Evolutionary conservation across 148 eudicot species (phyloP).

Genomic region (Vaccinium macrocarpon): DNA sequence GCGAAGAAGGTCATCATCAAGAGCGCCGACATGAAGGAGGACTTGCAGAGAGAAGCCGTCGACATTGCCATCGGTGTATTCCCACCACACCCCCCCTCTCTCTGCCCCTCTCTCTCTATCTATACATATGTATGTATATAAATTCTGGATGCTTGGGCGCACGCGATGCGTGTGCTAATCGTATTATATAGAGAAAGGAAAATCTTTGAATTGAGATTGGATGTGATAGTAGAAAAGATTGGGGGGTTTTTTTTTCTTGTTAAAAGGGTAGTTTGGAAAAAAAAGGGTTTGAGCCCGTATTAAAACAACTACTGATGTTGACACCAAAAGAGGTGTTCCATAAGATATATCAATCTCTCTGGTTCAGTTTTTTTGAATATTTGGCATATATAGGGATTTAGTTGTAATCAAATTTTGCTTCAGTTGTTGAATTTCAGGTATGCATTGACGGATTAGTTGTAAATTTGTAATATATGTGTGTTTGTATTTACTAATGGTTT

Average conservation of each 20-base stretch:
- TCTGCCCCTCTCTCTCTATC: conserved; percentile 9
- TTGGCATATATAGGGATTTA: too few species aligned
- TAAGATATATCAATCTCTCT: too few species aligned
- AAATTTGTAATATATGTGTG: too few species aligned
- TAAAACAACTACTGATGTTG: too few species aligned
- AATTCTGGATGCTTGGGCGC: too few species aligned
- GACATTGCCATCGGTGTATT: conserved; percentile 57
- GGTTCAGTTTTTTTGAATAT: too few species aligned
- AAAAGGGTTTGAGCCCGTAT: not conserved
- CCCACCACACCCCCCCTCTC: too few species aligned
- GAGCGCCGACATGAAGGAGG: conserved; percentile 86
- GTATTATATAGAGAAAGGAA: not conserved
- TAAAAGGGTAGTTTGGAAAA: not conserved
- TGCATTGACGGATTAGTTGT: not conserved
- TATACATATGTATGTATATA: not conserved
- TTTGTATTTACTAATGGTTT: too few species aligned
- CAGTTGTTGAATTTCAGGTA: not conserved
- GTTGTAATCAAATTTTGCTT: not conserved
- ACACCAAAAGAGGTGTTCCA: too few species aligned
- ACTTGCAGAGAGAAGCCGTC: conserved; percentile 81
- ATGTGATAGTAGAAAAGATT: too few species aligned
- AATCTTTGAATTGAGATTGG: not conserved
- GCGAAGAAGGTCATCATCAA: conserved; percentile 58
- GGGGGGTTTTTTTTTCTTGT: too few species aligned
- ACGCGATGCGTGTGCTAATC: not conserved